Evolutionary conservation across 257 asterid species (phyloP).

Genomic region (Paulownia fortunei): DNA sequence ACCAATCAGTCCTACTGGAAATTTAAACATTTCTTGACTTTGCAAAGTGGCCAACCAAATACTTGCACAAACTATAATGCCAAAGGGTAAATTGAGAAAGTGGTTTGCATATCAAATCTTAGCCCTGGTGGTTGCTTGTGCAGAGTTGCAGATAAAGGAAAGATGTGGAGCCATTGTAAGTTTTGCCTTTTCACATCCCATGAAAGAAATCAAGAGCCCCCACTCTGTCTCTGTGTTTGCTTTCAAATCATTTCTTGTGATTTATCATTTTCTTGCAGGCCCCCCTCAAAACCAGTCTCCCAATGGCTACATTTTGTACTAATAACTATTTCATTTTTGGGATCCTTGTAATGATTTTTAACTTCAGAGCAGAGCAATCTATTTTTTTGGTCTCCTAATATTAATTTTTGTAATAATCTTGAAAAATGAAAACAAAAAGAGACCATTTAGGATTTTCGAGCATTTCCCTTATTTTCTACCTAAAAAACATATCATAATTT

Average conservation of each 20-base stretch:
- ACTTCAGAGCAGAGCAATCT: no score
- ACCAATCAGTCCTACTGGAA: conserved; percentile 14
- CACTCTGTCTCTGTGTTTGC: background rate
- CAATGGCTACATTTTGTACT: background rate
- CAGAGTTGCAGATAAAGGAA: conserved; percentile 14
- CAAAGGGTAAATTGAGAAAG: conserved; percentile 33
- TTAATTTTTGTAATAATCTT: no score
- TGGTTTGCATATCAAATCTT: conserved; percentile 40
- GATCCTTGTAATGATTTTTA: no score
- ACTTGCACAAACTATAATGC: conserved; percentile 35
- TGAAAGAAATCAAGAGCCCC: conserved; percentile 14
- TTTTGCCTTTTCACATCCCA: conserved; percentile 20
- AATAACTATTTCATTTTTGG: background rate
- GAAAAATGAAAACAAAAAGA: no score
- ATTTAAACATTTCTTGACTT: conserved; percentile 30
- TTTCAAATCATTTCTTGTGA: background rate
- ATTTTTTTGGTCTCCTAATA: no score
- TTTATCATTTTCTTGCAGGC: background rate
- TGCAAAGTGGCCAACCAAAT: conserved; percentile 31
- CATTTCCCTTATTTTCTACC: no score
- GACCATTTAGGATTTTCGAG: no score
- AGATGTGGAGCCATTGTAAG: conserved; percentile 34
- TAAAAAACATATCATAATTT: no score
- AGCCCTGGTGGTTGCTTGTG: conserved; percentile 16
- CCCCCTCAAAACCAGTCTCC: background rate